These are phyloP conservation scores for Corylus avellana DNA, from an alignment of 306 rosid genomes.

Conservation along the genomic window DNA sequence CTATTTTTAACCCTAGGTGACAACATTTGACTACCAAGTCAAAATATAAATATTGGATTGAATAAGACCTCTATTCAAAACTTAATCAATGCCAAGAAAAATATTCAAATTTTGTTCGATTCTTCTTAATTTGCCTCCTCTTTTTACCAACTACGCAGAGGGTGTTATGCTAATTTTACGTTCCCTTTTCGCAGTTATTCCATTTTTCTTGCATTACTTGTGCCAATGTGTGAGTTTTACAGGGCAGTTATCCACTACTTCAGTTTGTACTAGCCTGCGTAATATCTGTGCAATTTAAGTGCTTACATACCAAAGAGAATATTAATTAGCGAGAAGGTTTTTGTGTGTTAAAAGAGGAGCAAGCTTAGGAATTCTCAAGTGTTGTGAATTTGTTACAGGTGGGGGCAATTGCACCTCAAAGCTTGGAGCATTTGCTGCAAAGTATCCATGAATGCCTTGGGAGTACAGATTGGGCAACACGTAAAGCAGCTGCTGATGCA, in stretches of 20 bases:
- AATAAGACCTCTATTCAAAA: neutral
- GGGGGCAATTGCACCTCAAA: constrained; percentile 84
- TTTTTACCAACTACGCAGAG: neutral
- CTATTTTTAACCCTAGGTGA: neutral
- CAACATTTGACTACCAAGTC: neutral
- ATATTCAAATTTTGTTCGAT: neutral
- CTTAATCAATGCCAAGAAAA: neutral
- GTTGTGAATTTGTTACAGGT: constrained; percentile 54
- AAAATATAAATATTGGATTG: neutral
- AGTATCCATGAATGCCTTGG: constrained; percentile 79
- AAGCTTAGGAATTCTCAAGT: constrained; percentile 15
- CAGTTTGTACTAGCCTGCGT: neutral
- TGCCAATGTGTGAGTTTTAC: neutral
- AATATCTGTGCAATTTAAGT: neutral
- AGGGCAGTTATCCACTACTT: neutral
- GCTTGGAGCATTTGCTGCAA: constrained; percentile 73
- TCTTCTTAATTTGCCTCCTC: neutral
- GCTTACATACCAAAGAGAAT: neutral
- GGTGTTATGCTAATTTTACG: neutral
- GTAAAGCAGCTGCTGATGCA: constrained; percentile 96
- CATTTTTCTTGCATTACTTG: neutral
- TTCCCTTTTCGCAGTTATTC: neutral
- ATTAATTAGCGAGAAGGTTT: neutral
- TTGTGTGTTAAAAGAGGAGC: constrained; percentile 5
- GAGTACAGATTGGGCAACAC: constrained; percentile 92